Evolutionary conservation across 768 basidiomycete genomes (phyloP).

Genomic region (Boletellus sp.): DNA sequence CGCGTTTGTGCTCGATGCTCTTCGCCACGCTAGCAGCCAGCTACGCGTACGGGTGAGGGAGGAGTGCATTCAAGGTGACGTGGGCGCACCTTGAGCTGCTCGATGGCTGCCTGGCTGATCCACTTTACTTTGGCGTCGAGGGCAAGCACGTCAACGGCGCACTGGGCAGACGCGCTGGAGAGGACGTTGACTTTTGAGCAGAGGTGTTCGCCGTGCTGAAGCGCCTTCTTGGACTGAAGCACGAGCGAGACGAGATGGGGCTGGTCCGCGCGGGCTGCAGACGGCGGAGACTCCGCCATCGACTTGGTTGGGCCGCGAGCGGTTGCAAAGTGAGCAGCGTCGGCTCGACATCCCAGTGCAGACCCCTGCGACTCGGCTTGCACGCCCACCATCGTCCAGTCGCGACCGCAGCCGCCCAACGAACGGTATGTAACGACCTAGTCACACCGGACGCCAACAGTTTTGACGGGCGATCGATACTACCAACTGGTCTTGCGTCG

Average conservation of each 20-base stretch:
- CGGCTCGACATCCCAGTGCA: no score
- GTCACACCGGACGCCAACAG: no score
- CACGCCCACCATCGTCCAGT: no score
- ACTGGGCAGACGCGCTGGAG: conserved; percentile 63
- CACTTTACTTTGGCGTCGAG: conserved; percentile 79
- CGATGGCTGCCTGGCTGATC: conserved; percentile 68
- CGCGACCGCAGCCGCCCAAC: no score
- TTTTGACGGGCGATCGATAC: no score
- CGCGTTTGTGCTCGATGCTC: conserved; percentile 68
- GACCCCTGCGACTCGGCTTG: no score
- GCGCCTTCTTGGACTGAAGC: conserved; percentile 76
- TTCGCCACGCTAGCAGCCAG: conserved; percentile 71
- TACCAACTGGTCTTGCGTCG: no score
- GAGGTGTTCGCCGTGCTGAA: conserved; percentile 73
- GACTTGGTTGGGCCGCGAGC: not conserved
- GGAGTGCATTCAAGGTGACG: no score
- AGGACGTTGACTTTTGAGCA: conserved; percentile 63
- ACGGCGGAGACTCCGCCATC: conserved; percentile 23
- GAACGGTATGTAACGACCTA: no score
- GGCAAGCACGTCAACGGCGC: conserved; percentile 67
- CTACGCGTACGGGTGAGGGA: conserved; percentile 36
- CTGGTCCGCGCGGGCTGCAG: conserved; percentile 33
- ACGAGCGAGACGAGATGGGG: conserved; percentile 73
- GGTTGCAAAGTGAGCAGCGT: no score
- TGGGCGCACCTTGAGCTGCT: conserved; percentile 65